Evolutionary conservation across 352 stramenopile species (phyloP), one percentile per base, ranked within the genome.

Genomic region (Peronosclerospora sorghi): DNA sequence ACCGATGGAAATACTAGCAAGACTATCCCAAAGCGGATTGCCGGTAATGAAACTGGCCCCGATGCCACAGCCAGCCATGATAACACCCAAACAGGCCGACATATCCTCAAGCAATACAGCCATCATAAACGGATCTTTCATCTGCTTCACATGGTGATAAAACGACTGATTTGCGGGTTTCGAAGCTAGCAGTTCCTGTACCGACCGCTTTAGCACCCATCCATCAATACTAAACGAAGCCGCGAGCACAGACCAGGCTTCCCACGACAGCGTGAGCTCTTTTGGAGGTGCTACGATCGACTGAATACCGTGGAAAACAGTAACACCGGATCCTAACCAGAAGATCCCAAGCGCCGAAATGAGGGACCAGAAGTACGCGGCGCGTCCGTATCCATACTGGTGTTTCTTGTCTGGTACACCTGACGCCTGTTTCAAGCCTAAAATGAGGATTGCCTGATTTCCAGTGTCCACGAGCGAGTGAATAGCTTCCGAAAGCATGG

Each of bases 321-420:
- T 96, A 14, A 98, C 85, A 34, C 94, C 95, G 8, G 93, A 92
- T 23, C 95, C 96, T 23, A 97, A 65, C 77, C 96, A 98, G 46
- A 99, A 98, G 24, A 97, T 98, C 8, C 95, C 95, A n/a, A 99
- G 65, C 34, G 96, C 96, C 7, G 83, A 97, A 15, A 99, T 96
- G 17, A 99, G 75, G 49, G 90, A 96, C 96, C 96, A 99, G 65
- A 99, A 98, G 76, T 98, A 99, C 35, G 96, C 86, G 6, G 81
- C 87, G 47, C 96, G 96, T 23, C 94, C 95, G 63, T 98, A 98
- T 34, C 94, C 95, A 61, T 98, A 98, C 46, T 96, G 95, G 64
- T 98, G 94, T 27, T 82, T 77, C 50, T 90, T 90, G 57, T 98
- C 95, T 0, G 95, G 92, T 20, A 82, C 75, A 30, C 81, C 80